A percentile compares a stretch with the other conserved stretches of the same genome.
These are phyloP conservation scores for Penicillium sp. DNA, from an alignment of 2,329 filamentous ascomycete species.

Conservation along the genomic window DNA sequence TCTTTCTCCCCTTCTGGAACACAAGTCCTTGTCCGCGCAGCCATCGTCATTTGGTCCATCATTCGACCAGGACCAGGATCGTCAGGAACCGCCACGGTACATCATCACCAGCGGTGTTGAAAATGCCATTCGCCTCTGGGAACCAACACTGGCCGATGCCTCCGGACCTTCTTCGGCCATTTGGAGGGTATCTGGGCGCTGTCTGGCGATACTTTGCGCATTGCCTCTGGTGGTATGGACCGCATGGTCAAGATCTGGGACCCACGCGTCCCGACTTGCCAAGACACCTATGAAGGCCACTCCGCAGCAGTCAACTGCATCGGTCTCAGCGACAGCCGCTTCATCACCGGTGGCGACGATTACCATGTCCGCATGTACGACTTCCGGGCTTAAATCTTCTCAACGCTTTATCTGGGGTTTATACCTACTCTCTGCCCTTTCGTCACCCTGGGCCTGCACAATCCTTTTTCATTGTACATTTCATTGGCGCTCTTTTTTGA, in stretches of 20 bases:
- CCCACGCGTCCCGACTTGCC: constrained; percentile 81
- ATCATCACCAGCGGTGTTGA: constrained; percentile 92
- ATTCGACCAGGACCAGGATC: constrained; percentile 56
- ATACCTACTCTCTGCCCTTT: constrained; percentile 4
- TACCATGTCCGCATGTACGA: constrained; percentile 82
- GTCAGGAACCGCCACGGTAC: constrained; percentile 75
- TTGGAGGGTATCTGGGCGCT: constrained; percentile 94
- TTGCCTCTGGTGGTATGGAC: constrained; percentile 87
- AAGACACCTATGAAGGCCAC: constrained; percentile 87
- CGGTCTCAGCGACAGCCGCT: constrained; percentile 78
- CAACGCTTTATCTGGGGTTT: neutral
- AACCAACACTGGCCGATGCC: constrained; percentile 74
- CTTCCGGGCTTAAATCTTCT: constrained; percentile 47
- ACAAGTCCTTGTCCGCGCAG: constrained; percentile 32
- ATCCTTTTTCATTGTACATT: neutral
- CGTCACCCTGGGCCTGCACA: constrained; percentile 1
- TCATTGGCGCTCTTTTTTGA: constrained; percentile 8
- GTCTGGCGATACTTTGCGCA: constrained; percentile 77
- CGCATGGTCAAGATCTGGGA: constrained; percentile 97
- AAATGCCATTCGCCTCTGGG: constrained; percentile 87
- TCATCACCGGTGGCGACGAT: constrained; percentile 91
- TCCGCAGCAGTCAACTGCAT: constrained; percentile 89
- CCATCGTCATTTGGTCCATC: constrained; percentile 56
- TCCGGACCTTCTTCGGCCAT: constrained; percentile 93
- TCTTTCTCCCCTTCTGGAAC: constrained; percentile 23